Evolutionary conservation across 177 flowering plant genomes (phyloP).

Genomic region (Vitis hybrid): DNA sequence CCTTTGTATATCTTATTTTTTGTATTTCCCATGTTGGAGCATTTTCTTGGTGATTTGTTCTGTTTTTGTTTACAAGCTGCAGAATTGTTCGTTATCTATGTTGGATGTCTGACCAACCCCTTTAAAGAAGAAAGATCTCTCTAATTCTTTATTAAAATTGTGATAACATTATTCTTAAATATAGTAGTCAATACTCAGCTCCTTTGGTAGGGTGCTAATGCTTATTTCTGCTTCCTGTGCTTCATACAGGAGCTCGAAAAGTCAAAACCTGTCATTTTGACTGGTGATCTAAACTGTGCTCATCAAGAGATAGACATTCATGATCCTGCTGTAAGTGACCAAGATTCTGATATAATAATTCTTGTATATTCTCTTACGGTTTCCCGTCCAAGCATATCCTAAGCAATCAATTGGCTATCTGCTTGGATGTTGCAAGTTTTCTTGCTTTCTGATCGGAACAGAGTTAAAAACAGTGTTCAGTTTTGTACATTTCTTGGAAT

Average conservation of each 20-base stretch:
- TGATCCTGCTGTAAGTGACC: conserved; percentile 83
- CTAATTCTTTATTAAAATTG: neutral
- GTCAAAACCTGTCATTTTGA: conserved; percentile 92
- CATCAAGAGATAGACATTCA: conserved; percentile 94
- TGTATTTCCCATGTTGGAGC: neutral
- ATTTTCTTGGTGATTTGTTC: neutral
- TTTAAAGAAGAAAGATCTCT: neutral
- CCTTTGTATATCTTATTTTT: neutral
- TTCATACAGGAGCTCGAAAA: conserved; percentile 83
- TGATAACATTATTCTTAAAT: neutral
- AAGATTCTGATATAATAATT: neutral
- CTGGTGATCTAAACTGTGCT: conserved; percentile 97
- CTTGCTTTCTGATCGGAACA: too few relatives aligned
- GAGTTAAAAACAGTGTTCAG: too few relatives aligned
- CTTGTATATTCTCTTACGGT: neutral
- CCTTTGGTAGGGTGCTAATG: neutral
- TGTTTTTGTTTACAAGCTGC: neutral
- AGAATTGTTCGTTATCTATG: neutral
- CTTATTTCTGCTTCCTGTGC: conserved; percentile 1
- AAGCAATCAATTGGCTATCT: neutral
- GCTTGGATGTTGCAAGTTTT: neutral
- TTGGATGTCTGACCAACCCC: neutral
- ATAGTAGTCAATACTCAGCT: neutral
- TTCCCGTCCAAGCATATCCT: neutral
- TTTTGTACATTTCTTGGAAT: too few relatives aligned